phyloP scores from a whole-genome alignment of 495 filamentous ascomycete genomes.

The Cetradonia linearis region DNA sequence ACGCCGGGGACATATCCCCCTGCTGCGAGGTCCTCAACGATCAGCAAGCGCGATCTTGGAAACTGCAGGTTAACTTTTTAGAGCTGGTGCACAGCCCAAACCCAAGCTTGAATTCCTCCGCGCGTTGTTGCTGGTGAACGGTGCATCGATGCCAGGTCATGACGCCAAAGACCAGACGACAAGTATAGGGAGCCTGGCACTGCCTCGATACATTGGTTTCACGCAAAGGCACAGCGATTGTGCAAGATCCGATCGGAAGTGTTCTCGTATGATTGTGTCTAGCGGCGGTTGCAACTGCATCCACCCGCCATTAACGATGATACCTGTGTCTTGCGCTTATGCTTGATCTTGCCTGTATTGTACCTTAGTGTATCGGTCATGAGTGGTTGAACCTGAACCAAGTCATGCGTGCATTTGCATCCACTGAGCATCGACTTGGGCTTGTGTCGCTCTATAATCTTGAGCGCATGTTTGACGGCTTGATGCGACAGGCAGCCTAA shows the following conservation, averaged over 20 bases:
- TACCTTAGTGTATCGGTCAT: neutral
- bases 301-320: neutral
- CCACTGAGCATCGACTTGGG: neutral
- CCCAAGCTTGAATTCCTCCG: neutral
- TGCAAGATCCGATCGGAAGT: neutral
- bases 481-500: neutral
- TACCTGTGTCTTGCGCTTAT: neutral
- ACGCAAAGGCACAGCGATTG: neutral
- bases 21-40: neutral
- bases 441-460: neutral
- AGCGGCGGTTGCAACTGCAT: neutral
- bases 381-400: neutral
- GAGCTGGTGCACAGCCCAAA: neutral
- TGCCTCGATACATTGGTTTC: no score
- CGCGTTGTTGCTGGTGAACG: neutral
- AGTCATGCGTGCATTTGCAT: neutral
- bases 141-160: neutral
- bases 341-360: neutral
- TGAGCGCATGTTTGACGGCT: neutral
- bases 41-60: no score
- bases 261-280: neutral
- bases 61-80: no score
- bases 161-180: neutral
- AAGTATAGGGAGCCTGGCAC: neutral
- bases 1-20: neutral